Evolutionary conservation across 2,329 filamentous ascomycete genomes (phyloP).

Genomic region (Cladophialophora chaetospira): DNA sequence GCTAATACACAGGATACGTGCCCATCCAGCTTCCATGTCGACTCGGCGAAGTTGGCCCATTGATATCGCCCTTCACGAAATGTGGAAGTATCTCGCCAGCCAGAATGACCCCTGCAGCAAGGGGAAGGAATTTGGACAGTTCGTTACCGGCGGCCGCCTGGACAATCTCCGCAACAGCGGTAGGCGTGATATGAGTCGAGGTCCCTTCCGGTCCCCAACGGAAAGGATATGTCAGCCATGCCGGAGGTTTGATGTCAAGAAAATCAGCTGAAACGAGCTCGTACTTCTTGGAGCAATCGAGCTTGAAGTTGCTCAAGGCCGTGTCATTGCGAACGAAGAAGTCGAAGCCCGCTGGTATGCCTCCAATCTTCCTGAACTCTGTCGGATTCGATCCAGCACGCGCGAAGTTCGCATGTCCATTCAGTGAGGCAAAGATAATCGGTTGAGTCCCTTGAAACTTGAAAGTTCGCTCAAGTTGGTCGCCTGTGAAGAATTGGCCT

Average conservation of each 20-base stretch:
- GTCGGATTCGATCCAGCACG: constrained; percentile 10
- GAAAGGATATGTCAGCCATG: constrained; percentile 19
- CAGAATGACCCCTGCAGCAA: constrained; percentile 9
- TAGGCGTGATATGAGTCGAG: constrained; percentile 10
- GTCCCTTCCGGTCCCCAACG: constrained; percentile 23
- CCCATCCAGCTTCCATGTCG: constrained; percentile 22
- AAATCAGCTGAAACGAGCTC: constrained; percentile 19
- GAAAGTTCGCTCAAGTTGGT: constrained; percentile 7
- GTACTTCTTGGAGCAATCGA: constrained; percentile 21
- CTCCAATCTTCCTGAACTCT: constrained; percentile 16
- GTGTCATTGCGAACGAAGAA: constrained; percentile 24
- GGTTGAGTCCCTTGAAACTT: constrained; percentile 16
- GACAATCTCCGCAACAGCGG: constrained; percentile 13
- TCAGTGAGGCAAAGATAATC: constrained; percentile 15
- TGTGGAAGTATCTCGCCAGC: constrained; percentile 21
- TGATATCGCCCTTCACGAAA: constrained; percentile 22
- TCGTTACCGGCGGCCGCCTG: constrained; percentile 9
- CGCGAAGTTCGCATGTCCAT: constrained; percentile 17
- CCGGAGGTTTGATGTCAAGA: not conserved
- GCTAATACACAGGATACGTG: constrained; percentile 20
- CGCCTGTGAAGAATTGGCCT: constrained; percentile 17
- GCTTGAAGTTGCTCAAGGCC: constrained; percentile 1
- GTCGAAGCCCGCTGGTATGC: constrained; percentile 18
- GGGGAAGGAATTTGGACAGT: constrained; percentile 12
- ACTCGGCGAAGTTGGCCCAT: constrained; percentile 16